phyloP scores from a whole-genome alignment of 495 filamentous ascomycete genomes.

The Clohesyomyces aquaticus region DNA sequence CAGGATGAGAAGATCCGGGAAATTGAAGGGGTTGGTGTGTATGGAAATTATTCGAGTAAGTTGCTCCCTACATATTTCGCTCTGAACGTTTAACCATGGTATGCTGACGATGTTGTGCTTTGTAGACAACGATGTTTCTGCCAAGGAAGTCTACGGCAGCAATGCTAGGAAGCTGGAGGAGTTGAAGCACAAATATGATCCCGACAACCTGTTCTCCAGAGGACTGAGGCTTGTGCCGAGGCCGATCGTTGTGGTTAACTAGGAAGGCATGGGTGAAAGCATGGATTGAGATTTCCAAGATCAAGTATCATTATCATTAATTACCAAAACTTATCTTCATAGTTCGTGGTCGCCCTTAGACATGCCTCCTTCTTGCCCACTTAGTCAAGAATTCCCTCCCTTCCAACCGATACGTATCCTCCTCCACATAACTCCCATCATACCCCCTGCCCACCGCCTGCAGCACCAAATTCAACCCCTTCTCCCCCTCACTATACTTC shows the following conservation, averaged over 20 bases:
- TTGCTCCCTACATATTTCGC: background rate
- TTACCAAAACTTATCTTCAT: background rate
- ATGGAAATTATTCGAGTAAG: conserved; percentile 47
- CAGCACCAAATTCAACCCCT: conserved; percentile 40
- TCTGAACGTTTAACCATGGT: background rate
- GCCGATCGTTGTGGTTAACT: conserved; percentile 29
- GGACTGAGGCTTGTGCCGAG: conserved; percentile 20
- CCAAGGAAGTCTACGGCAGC: conserved; percentile 51
- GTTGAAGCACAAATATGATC: conserved; percentile 60
- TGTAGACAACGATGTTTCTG: conserved; percentile 44
- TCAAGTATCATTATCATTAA: no score
- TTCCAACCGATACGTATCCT: conserved; percentile 39
- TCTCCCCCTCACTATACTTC: conserved; percentile 33
- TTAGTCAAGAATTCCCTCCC: conserved; percentile 41
- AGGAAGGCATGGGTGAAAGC: background rate
- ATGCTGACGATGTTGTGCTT: background rate
- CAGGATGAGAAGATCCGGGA: conserved; percentile 41
- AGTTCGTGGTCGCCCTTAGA: conserved; percentile 2
- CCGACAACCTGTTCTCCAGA: conserved; percentile 55
- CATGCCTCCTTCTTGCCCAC: conserved; percentile 41
- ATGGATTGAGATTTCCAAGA: background rate
- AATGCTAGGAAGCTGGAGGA: conserved; percentile 52
- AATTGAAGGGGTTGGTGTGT: conserved; percentile 46
- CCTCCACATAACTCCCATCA: conserved; percentile 39
- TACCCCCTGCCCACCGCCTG: conserved; percentile 34